Evolutionary conservation across 1,284 basidiomycete genomes (phyloP).

Genomic region (Ceratobasidium sp.): DNA sequence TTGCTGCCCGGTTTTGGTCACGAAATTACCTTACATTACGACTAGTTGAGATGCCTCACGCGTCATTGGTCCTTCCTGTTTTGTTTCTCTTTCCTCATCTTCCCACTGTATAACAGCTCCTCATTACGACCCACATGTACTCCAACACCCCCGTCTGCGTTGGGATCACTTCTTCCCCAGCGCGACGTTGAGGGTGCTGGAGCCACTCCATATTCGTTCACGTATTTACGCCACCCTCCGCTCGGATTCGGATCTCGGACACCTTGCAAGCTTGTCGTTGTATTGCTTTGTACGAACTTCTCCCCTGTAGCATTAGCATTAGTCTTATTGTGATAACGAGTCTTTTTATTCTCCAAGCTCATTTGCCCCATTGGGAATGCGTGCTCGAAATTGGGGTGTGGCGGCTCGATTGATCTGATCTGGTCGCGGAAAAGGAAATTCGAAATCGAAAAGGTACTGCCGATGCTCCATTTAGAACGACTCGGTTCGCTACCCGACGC

Average conservation of each 20-base stretch:
- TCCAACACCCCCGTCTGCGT: slow-evolving; percentile 5
- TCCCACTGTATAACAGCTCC: background rate
- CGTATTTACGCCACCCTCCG: background rate
- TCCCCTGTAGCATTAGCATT: slow-evolving; percentile 29
- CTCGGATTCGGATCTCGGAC: slow-evolving; percentile 15
- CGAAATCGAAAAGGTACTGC: no score
- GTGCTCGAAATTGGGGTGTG: background rate
- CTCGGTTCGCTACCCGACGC: no score
- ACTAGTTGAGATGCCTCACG: no score
- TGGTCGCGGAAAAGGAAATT: no score
- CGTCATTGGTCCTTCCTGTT: no score
- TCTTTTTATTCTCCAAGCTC: background rate
- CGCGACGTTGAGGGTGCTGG: slow-evolving; percentile 1
- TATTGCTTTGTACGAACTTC: slow-evolving; percentile 30
- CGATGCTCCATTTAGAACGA: no score
- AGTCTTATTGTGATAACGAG: background rate
- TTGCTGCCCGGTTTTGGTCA: background rate
- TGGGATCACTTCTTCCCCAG: background rate
- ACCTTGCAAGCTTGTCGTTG: slow-evolving; percentile 23
- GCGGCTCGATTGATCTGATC: background rate
- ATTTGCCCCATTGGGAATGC: background rate
- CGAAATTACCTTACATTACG: slow-evolving; percentile 9
- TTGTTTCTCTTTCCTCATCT: no score
- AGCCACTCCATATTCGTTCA: background rate
- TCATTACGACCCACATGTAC: background rate